These are phyloP conservation scores for Scytalidium lignicola DNA, from an alignment of 2,329 filamentous ascomycete genomes.

Conservation along the genomic window DNA sequence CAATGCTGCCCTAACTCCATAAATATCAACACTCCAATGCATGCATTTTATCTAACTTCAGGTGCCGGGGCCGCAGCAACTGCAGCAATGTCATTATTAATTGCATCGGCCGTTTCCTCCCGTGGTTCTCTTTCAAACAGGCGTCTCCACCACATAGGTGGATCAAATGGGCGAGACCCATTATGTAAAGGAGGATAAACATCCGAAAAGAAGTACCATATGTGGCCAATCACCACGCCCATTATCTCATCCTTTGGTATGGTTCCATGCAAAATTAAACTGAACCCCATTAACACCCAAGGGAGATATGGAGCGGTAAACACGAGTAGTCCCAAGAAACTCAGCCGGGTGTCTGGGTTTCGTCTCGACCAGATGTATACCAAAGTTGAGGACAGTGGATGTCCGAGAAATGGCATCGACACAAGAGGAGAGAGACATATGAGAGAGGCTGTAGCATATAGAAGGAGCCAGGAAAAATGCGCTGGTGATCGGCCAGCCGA, in stretches of 20 bases:
- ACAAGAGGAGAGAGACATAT: slow-evolving; percentile 80
- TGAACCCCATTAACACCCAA: slow-evolving; percentile 93
- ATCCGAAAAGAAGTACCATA: slow-evolving; percentile 98
- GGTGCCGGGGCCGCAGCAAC: slow-evolving; percentile 37
- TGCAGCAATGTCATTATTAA: slow-evolving; percentile 59
- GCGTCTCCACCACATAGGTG: slow-evolving; percentile 83
- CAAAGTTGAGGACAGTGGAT: slow-evolving; percentile 83
- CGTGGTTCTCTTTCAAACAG: slow-evolving; percentile 61
- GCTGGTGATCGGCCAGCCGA: slow-evolving; percentile 87
- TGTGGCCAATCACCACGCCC: slow-evolving; percentile 88
- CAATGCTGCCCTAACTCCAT: neutral
- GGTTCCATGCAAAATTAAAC: slow-evolving; percentile 80
- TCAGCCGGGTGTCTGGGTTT: slow-evolving; percentile 86
- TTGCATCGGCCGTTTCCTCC: slow-evolving; percentile 46
- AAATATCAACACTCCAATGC: neutral
- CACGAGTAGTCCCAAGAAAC: slow-evolving; percentile 80
- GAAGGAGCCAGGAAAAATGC: slow-evolving; percentile 89
- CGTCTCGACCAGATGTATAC: slow-evolving; percentile 98
- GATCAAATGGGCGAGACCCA: slow-evolving; percentile 79
- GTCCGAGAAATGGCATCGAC: slow-evolving; percentile 90
- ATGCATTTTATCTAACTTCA: slow-evolving; percentile 27
- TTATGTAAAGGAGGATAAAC: slow-evolving; percentile 90
- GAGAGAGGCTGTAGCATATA: slow-evolving; percentile 77
- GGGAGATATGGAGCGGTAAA: slow-evolving; percentile 94
- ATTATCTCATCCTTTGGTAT: slow-evolving; percentile 95